Evolutionary conservation across 2,329 filamentous ascomycete species (phyloP).

Genomic region (Aspergillus quadrilineatus): DNA sequence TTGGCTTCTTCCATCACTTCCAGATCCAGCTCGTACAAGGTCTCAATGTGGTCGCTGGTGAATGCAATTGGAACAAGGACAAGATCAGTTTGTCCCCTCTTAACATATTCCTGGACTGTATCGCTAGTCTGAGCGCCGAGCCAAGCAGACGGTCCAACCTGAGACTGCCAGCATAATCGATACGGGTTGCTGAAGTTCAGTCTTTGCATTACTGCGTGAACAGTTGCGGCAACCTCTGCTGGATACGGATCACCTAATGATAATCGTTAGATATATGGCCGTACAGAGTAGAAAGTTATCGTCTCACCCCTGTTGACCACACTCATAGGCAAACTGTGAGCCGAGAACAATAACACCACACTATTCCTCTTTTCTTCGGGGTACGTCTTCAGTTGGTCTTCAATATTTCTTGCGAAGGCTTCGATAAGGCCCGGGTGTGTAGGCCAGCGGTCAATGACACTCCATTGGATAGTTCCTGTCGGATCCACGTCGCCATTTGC

Average conservation of each 20-base stretch:
- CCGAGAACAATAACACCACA: constrained; percentile 88
- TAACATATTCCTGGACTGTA: constrained; percentile 84
- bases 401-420: constrained; percentile 89
- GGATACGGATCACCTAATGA: constrained; percentile 82
- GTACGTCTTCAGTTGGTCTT: constrained; percentile 79
- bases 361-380: constrained; percentile 74
- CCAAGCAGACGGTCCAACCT: constrained; percentile 94
- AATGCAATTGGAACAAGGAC: constrained; percentile 94
- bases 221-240: constrained; percentile 90
- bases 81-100: constrained; percentile 87
- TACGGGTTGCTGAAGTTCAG: constrained; percentile 87
- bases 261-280: constrained; percentile 4
- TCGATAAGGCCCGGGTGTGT: constrained; percentile 86
- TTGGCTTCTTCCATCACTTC: constrained; percentile 86
- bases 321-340: constrained; percentile 93
- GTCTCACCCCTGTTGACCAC: constrained; percentile 72
- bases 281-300: background rate
- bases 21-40: constrained; percentile 86
- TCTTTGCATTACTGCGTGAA: constrained; percentile 93
- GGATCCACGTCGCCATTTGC: constrained; percentile 52
- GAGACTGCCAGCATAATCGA: constrained; percentile 94
- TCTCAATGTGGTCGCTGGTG: constrained; percentile 99
- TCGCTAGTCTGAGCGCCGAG: constrained; percentile 88
- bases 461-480: constrained; percentile 82
- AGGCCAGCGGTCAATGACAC: constrained; percentile 97